Conservation (phyloP, 441 rosid genomes). For the Daphne laureola region DNA sequence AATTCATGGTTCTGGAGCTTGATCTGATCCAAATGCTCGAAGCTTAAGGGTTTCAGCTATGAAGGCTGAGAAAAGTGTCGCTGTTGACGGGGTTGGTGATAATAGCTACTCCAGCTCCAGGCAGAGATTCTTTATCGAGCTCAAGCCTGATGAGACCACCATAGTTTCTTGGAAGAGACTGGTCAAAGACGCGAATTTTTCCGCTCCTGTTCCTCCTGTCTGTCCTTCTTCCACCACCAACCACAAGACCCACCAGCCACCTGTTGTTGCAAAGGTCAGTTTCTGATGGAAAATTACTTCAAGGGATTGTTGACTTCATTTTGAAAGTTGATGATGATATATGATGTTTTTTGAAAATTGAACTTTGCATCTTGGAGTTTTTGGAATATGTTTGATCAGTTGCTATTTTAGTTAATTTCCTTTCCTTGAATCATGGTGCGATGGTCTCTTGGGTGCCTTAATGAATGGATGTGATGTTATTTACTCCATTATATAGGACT, state of each 20-base stretch:
- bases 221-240: neutral
- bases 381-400: too few relatives aligned
- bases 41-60: neutral
- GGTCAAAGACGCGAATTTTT: conserved; percentile 19
- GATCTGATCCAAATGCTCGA: too few relatives aligned
- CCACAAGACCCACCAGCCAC: conserved; percentile 2
- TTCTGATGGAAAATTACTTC: conserved; percentile 6
- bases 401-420: too few relatives aligned
- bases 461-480: too few relatives aligned
- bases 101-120: conserved; percentile 16
- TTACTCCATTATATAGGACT: too few relatives aligned
- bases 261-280: conserved; percentile 23
- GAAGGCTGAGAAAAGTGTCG: conserved; percentile 15
- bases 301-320: neutral
- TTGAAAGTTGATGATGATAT: too few relatives aligned
- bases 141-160: conserved; percentile 34
- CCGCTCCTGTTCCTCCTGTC: neutral
- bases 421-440: too few relatives aligned
- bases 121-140: conserved; percentile 28
- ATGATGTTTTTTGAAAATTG: neutral
- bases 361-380: neutral
- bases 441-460: too few relatives aligned
- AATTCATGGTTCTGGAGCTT: too few relatives aligned
- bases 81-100: conserved; percentile 5
- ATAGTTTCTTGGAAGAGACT: conserved; percentile 39